Evolutionary conservation across 2,329 filamentous ascomycete genomes (phyloP).

Genomic region (Aspergillus melleus): DNA sequence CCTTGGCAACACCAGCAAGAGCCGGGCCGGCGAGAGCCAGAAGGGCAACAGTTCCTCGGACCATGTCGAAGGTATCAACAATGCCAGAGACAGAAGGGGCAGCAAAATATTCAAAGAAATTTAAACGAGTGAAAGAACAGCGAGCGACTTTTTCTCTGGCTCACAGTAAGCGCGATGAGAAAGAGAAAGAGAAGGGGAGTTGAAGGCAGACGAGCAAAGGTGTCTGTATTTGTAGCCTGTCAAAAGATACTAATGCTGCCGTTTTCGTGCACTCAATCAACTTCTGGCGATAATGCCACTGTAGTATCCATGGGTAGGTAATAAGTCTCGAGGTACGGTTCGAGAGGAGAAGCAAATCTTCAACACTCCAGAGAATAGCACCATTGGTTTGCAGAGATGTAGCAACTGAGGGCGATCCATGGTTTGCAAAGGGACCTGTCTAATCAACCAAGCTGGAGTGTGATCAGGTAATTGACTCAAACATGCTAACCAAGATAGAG

Average conservation of each 20-base stretch:
- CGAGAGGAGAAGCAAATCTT: constrained; percentile 12
- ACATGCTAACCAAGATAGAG: constrained; percentile 11
- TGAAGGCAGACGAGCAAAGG: constrained; percentile 5
- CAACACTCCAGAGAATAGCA: neutral
- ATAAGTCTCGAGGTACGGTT: constrained; percentile 12
- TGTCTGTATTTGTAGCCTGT: constrained; percentile 28
- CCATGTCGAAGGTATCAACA: constrained; percentile 32
- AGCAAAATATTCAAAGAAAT: constrained; percentile 15
- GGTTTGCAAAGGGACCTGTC: constrained; percentile 21
- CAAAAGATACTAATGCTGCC: constrained; percentile 4
- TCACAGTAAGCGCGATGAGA: constrained; percentile 13
- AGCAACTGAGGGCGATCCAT: constrained; percentile 13
- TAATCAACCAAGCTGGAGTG: constrained; percentile 5
- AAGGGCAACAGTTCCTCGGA: constrained; percentile 35
- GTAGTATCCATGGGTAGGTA: constrained; percentile 27
- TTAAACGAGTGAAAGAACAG: constrained; percentile 26
- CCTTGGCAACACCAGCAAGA: constrained; percentile 30
- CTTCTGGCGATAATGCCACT: constrained; percentile 25
- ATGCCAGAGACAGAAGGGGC: constrained; percentile 6
- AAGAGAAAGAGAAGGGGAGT: constrained; percentile 2
- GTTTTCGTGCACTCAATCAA: constrained; percentile 16
- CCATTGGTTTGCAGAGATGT: constrained; percentile 21
- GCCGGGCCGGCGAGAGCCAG: constrained; percentile 38
- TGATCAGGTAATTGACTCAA: constrained; percentile 4
- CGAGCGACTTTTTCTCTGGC: constrained; percentile 17